phyloP scores from a whole-genome alignment of 352 stramenopile genomes.

The Pythium phragmiticola region DNA sequence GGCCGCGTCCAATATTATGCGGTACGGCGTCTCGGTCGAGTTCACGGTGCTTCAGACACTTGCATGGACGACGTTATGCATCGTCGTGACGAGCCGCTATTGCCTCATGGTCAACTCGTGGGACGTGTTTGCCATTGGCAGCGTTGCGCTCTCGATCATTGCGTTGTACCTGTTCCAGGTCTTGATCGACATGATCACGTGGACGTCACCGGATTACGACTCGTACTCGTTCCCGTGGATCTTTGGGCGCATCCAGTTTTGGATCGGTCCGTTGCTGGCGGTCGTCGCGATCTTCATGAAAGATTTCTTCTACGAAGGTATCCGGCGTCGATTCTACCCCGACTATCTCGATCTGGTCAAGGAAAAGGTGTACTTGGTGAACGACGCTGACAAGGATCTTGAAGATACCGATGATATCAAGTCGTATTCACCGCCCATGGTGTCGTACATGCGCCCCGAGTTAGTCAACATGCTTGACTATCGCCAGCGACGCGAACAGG shows the following conservation, averaged over 20 bases:
- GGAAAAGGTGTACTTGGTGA: slow-evolving; percentile 32
- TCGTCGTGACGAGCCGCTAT: slow-evolving; percentile 77
- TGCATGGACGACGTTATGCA: slow-evolving; percentile 74
- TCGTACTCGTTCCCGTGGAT: slow-evolving; percentile 82
- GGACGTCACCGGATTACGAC: slow-evolving; percentile 51
- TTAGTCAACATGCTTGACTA: slow-evolving; percentile 80
- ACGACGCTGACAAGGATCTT: background rate
- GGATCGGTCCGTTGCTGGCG: slow-evolving; percentile 73
- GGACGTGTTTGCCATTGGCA: slow-evolving; percentile 59
- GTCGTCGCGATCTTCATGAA: slow-evolving; percentile 63
- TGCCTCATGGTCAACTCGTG: slow-evolving; percentile 82
- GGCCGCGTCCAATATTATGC: slow-evolving; percentile 54
- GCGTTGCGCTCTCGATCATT: slow-evolving; percentile 55
- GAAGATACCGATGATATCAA: slow-evolving; percentile 37
- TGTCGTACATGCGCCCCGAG: slow-evolving; percentile 64
- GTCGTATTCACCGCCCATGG: slow-evolving; percentile 45
- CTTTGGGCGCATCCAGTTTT: slow-evolving; percentile 62
- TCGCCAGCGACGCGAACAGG: slow-evolving; percentile 62
- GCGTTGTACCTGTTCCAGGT: slow-evolving; percentile 69
- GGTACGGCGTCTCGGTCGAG: slow-evolving; percentile 52
- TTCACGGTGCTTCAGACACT: slow-evolving; percentile 63
- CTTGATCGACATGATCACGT: slow-evolving; percentile 62
- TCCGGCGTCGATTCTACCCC: slow-evolving; percentile 58
- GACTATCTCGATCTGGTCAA: slow-evolving; percentile 77
- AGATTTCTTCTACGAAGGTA: slow-evolving; percentile 71